phyloP scores from a whole-genome alignment of 2,329 filamentous ascomycete species.

The Sclerotinia minor region DNA sequence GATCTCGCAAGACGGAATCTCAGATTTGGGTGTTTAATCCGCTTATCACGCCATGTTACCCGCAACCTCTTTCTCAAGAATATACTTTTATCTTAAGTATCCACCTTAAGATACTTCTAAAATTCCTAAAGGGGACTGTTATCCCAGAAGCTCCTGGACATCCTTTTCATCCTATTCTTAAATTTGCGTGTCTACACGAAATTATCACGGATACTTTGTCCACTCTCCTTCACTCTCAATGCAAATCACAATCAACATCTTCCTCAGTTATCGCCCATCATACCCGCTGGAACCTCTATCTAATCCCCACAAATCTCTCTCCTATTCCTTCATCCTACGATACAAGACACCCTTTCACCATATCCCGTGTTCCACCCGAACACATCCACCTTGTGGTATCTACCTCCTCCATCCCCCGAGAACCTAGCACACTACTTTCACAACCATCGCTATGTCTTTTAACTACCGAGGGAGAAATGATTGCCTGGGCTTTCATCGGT shows the following conservation, averaged over 20 bases:
- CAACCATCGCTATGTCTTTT: constrained; percentile 37
- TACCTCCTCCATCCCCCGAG: constrained; percentile 36
- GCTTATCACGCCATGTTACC: constrained; percentile 25
- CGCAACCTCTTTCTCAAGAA: constrained; percentile 25
- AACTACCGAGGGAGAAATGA: constrained; percentile 26
- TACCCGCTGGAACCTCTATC: constrained; percentile 9
- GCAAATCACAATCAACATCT: constrained; percentile 25
- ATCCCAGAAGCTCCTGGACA: constrained; percentile 39
- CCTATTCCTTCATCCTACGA: neutral
- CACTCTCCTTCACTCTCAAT: constrained; percentile 24
- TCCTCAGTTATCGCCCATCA: constrained; percentile 25
- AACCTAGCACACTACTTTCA: constrained; percentile 32
- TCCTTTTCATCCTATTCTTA: constrained; percentile 36
- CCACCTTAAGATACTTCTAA: constrained; percentile 29
- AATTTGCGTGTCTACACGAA: constrained; percentile 35
- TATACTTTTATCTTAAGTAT: constrained; percentile 21
- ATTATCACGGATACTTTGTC: constrained; percentile 27
- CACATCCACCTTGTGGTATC: constrained; percentile 37
- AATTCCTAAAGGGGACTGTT: constrained; percentile 31
- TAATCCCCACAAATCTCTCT: neutral
- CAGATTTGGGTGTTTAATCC: constrained; percentile 41
- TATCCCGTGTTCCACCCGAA: constrained; percentile 34
- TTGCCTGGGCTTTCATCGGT: constrained; percentile 39
- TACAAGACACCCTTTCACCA: constrained; percentile 31
- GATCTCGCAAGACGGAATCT: constrained; percentile 37